Evolutionary conservation across 257 asterid species (phyloP).

Genomic region (Nicotiana knightiana): DNA sequence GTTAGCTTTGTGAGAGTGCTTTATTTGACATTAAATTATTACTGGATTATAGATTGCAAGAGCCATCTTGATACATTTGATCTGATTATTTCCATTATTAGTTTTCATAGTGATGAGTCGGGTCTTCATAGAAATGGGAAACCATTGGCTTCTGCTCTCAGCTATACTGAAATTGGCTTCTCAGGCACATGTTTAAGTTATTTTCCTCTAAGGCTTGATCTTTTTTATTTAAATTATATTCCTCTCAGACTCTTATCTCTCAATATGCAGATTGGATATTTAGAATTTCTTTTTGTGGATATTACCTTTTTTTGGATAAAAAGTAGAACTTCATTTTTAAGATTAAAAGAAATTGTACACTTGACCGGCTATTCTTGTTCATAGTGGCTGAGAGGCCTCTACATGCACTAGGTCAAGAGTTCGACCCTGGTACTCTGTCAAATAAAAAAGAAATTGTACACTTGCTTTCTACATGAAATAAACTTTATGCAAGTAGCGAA

Average conservation of each 20-base stretch:
- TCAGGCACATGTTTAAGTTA: neutral
- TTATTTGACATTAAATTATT: neutral
- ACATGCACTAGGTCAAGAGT: too few species aligned
- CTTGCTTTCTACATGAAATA: neutral
- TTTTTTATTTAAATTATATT: neutral
- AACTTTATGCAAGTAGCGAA: neutral
- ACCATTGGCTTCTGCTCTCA: too few species aligned
- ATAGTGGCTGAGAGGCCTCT: too few species aligned
- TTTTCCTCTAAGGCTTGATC: neutral
- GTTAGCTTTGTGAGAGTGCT: neutral
- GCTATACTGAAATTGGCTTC: neutral
- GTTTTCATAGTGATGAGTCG: neutral
- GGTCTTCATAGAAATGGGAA: too few species aligned
- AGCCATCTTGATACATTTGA: neutral
- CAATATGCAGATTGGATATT: neutral
- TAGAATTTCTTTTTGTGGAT: neutral
- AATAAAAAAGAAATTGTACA: neutral
- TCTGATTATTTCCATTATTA: neutral
- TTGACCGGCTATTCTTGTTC: too few species aligned
- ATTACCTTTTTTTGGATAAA: too few species aligned
- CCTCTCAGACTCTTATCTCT: neutral
- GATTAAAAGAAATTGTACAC: too few species aligned
- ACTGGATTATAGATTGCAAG: neutral
- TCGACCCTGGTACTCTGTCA: too few species aligned
- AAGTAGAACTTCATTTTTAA: too few species aligned